These are phyloP conservation scores for Globisporangium spiculum DNA, from an alignment of 352 stramenopile genomes.

Conservation along the genomic window DNA sequence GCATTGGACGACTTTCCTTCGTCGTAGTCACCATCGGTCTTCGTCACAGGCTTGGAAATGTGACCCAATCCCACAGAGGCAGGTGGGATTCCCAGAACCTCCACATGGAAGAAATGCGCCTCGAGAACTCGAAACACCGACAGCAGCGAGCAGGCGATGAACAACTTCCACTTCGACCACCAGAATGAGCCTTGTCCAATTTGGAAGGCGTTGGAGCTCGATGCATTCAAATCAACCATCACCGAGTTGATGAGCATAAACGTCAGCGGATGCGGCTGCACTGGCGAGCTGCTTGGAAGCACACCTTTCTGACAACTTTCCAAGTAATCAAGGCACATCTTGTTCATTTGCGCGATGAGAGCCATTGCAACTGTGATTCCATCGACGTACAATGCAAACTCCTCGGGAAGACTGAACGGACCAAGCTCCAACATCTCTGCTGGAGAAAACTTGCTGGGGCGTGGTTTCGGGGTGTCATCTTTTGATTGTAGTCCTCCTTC, in stretches of 20 bases:
- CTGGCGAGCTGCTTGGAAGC: conserved; percentile 53
- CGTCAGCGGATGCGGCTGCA: conserved; percentile 80
- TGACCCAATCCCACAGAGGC: conserved; percentile 84
- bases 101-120: conserved; percentile 84
- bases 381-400: conserved; percentile 39
- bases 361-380: conserved; percentile 47
- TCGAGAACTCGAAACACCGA: conserved; percentile 72
- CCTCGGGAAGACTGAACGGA: conserved; percentile 52
- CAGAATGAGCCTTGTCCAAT: conserved; percentile 21
- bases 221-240: conserved; percentile 47
- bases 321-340: conserved; percentile 73
- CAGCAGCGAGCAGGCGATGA: conserved; percentile 54
- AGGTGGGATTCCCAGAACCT: conserved; percentile 70
- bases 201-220: conserved; percentile 14
- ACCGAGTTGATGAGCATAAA: conserved; percentile 89
- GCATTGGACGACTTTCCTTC: conserved; percentile 19
- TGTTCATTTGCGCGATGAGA: conserved; percentile 60
- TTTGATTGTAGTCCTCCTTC: conserved; percentile 11
- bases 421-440: conserved; percentile 67
- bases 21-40: conserved; percentile 18
- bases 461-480: conserved; percentile 28
- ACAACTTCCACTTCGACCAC: conserved; percentile 59
- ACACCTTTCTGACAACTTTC: conserved; percentile 64
- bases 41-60: conserved; percentile 24
- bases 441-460: conserved; percentile 57